Percentiles rank a stretch among this genome's conserved stretches.
phyloP scores from a whole-genome alignment of 768 basidiomycete genomes.

The Pleurotus cornucopiae region DNA sequence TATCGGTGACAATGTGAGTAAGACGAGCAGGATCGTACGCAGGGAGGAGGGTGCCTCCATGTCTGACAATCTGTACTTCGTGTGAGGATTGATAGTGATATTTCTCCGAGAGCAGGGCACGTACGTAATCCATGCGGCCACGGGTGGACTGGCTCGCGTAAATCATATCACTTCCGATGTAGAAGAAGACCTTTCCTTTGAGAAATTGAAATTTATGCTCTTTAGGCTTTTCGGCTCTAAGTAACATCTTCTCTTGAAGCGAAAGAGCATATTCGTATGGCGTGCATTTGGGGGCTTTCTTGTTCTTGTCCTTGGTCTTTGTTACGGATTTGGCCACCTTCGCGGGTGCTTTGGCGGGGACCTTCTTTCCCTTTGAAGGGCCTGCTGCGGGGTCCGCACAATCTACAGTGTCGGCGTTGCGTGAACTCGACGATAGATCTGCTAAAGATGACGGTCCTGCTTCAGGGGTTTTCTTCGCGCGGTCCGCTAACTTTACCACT shows the following conservation, averaged over 20 bases:
- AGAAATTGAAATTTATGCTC: conserved; percentile 31
- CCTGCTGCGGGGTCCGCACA: neutral
- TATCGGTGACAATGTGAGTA: conserved; percentile 67
- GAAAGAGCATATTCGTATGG: conserved; percentile 53
- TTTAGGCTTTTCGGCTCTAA: conserved; percentile 16
- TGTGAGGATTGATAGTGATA: too few species aligned
- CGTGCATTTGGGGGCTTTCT: conserved; percentile 38
- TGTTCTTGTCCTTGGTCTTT: conserved; percentile 19
- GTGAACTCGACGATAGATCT: conserved; percentile 8
- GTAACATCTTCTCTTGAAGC: conserved; percentile 29
- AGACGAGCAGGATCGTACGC: conserved; percentile 50
- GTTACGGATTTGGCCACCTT: conserved; percentile 10
- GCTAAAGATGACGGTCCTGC: conserved; percentile 24
- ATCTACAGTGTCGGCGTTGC: neutral
- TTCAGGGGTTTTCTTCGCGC: conserved; percentile 1
- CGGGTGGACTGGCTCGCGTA: conserved; percentile 48
- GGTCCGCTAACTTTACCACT: conserved; percentile 1
- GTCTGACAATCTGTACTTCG: conserved; percentile 47
- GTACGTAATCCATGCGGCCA: conserved; percentile 57
- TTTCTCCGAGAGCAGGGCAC: conserved; percentile 19
- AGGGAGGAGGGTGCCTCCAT: conserved; percentile 61
- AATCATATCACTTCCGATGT: conserved; percentile 53
- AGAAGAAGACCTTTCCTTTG: conserved; percentile 52
- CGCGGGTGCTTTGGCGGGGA: conserved; percentile 5
- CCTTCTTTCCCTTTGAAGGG: neutral